A percentile compares a stretch with the other conserved stretches of the same genome.
These are phyloP conservation scores for Phlebiopsis flavidoalba DNA, from an alignment of 768 basidiomycete species.

Conservation along the genomic window DNA sequence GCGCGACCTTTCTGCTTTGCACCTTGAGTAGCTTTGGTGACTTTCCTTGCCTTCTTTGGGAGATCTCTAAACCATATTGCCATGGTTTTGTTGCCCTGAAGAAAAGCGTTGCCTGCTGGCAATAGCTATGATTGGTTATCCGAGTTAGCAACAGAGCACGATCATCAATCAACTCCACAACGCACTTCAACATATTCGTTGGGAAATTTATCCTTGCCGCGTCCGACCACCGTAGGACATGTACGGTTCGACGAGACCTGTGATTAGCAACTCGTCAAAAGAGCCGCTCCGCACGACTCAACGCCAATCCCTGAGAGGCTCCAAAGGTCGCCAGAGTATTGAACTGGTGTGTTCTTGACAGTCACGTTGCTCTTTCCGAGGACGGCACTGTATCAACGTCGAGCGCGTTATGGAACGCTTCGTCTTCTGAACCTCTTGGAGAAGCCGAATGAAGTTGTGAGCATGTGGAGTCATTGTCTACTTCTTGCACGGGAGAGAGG, in stretches of 20 bases:
- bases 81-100: not conserved
- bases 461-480: constrained; percentile 65
- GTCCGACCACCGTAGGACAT: too few relatives aligned
- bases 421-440: constrained; percentile 30
- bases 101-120: not conserved
- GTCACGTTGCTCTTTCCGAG: constrained; percentile 52
- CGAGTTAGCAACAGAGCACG: too few relatives aligned
- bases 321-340: constrained; percentile 45
- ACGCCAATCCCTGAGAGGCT: constrained; percentile 28
- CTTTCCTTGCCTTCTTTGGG: not conserved
- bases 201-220: too few relatives aligned
- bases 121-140: not conserved
- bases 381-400: constrained; percentile 58
- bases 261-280: constrained; percentile 12
- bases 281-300: constrained; percentile 49
- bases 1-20: not conserved
- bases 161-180: not conserved
- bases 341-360: constrained; percentile 42
- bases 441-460: constrained; percentile 49
- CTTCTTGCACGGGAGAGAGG: constrained; percentile 29
- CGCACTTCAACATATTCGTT: not conserved
- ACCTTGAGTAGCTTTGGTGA: not conserved
- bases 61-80: not conserved
- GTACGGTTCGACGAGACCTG: not conserved
- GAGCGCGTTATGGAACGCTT: constrained; percentile 53